Percentiles rank a stretch among this genome's conserved stretches.
phyloP scores from a whole-genome alignment of 169 alveolate species.

The Eimeria mitis region DNA sequence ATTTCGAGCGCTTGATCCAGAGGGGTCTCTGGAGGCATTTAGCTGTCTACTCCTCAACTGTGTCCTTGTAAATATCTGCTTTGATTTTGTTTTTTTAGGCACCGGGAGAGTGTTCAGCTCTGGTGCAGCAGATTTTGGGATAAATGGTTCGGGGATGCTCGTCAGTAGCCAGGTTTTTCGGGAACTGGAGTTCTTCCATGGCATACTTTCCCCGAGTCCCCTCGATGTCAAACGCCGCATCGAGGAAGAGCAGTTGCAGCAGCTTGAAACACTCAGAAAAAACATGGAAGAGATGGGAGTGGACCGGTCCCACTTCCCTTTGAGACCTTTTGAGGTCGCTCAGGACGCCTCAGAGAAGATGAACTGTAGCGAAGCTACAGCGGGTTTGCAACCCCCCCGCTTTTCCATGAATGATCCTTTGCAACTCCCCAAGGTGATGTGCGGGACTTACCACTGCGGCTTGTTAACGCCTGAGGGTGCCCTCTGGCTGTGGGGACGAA shows the following conservation, averaged over 20 bases:
- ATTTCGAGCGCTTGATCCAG: neutral
- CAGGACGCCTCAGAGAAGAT: slow-evolving; percentile 17
- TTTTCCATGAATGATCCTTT: neutral
- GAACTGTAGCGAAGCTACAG: neutral
- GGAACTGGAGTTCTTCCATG: slow-evolving; percentile 41
- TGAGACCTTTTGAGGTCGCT: slow-evolving; percentile 21
- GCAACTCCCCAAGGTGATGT: slow-evolving; percentile 27
- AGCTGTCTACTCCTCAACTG: neutral
- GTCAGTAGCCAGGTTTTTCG: slow-evolving; percentile 18
- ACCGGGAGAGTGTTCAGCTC: slow-evolving; percentile 62
- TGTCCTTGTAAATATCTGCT: neutral
- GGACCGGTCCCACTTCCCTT: neutral
- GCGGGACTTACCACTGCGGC: slow-evolving; percentile 49
- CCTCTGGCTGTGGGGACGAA: slow-evolving; percentile 71
- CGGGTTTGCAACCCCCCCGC: neutral
- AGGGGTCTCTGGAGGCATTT: neutral
- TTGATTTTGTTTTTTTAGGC: neutral
- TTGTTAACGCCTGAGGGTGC: slow-evolving; percentile 41
- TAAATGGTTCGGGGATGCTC: slow-evolving; percentile 69
- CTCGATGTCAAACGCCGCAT: slow-evolving; percentile 39
- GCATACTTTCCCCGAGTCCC: slow-evolving; percentile 10
- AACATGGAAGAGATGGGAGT: neutral
- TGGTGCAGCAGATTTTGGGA: slow-evolving; percentile 59
- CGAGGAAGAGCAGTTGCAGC: slow-evolving; percentile 25
- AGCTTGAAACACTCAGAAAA: slow-evolving; percentile 42